Evolutionary conservation across 352 stramenopile genomes (phyloP).

Genomic region (Blastocystis sp.): DNA sequence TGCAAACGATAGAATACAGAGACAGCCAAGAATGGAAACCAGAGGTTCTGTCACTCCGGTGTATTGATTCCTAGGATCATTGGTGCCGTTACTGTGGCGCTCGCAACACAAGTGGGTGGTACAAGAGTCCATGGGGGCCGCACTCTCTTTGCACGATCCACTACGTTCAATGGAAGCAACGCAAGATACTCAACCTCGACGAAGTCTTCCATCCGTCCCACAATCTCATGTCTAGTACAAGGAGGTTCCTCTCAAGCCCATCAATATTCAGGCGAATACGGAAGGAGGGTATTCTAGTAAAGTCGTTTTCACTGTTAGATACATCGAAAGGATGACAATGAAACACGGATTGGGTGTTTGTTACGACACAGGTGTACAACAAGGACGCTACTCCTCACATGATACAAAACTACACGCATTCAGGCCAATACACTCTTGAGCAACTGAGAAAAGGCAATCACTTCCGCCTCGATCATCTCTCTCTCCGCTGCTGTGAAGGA

Average conservation of each 20-base stretch:
- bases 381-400: not conserved
- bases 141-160: constrained; percentile 69
- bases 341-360: not conserved
- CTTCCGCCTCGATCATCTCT: constrained; percentile 19
- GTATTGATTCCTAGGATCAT: not conserved
- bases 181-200: constrained; percentile 68
- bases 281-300: not conserved
- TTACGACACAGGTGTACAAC: not conserved
- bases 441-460: constrained; percentile 22
- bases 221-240: not conserved
- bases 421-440: constrained; percentile 34
- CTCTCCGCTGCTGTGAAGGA: constrained; percentile 18
- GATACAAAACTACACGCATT: not conserved
- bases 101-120: constrained; percentile 64
- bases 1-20: not conserved
- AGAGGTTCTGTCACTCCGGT: not conserved
- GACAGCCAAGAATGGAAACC: not conserved
- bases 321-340: not conserved
- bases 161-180: constrained; percentile 70
- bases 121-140: constrained; percentile 66
- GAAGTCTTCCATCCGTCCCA: not conserved
- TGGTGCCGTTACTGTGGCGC: constrained; percentile 71
- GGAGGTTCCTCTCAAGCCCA: not conserved
- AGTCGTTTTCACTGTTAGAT: not conserved
- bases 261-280: not conserved